A percentile compares a stretch with the other conserved stretches of the same genome.
These are phyloP conservation scores for Manihot esculenta DNA, from an alignment of 441 rosid species.

Conservation along the genomic window DNA sequence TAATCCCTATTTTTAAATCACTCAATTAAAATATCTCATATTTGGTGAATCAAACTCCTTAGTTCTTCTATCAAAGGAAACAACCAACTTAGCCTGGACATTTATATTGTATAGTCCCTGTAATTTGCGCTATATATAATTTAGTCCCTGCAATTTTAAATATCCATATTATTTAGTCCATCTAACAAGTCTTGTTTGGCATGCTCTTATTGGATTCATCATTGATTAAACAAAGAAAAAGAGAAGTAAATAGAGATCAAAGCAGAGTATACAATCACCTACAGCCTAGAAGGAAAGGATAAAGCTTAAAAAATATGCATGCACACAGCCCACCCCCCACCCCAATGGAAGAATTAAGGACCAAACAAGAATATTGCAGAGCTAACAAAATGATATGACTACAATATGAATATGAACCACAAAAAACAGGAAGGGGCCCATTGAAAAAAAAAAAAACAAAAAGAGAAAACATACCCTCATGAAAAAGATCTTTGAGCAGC, in stretches of 20 bases:
- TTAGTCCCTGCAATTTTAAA: too few relatives aligned
- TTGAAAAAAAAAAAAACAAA: not conserved
- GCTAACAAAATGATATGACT: not conserved
- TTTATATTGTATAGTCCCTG: too few relatives aligned
- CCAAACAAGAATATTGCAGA: not conserved
- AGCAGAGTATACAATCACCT: not conserved
- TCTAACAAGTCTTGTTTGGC: not conserved
- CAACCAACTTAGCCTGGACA: too few relatives aligned
- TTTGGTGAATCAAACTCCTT: too few relatives aligned
- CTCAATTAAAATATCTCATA: too few relatives aligned
- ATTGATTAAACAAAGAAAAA: not conserved
- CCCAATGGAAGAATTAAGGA: not conserved
- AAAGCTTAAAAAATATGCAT: not conserved
- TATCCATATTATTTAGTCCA: too few relatives aligned
- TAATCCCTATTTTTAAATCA: too few relatives aligned
- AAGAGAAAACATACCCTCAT: slow-evolving; percentile 51
- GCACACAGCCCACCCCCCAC: too few relatives aligned
- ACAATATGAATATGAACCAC: not conserved
- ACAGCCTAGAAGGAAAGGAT: not conserved
- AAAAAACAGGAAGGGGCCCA: not conserved
- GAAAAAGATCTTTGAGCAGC: slow-evolving; percentile 91
- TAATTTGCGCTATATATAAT: too few relatives aligned
- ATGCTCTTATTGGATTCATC: not conserved
- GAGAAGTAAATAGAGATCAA: not conserved
- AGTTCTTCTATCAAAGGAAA: too few relatives aligned